Conservation (phyloP, 306 rosid species). For the Sophora flavescens region DNA sequence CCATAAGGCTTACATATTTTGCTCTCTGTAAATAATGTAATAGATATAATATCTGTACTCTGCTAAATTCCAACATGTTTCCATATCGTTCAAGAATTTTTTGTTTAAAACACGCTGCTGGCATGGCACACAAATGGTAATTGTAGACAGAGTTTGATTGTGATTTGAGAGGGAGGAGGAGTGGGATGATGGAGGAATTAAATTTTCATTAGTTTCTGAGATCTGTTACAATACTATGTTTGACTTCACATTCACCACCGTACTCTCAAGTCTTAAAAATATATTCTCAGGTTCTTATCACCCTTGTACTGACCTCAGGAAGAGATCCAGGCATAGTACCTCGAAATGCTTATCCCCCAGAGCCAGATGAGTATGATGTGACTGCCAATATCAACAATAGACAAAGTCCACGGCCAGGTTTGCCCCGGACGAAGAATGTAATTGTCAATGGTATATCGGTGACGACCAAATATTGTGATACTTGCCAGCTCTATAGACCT, state of each 20-base stretch:
- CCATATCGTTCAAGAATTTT: not conserved
- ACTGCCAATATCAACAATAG: constrained; percentile 50
- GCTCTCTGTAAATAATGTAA: not conserved
- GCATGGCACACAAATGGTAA: no score
- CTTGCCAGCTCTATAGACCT: constrained; percentile 83
- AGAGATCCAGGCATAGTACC: constrained; percentile 90
- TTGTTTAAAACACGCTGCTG: no score
- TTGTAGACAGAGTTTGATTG: no score
- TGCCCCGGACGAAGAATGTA: constrained; percentile 69
- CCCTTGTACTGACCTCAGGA: constrained; percentile 76
- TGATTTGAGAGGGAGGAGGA: no score
- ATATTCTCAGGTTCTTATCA: constrained; percentile 65
- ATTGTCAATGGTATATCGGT: constrained; percentile 61
- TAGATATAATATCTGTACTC: not conserved
- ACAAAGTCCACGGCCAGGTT: constrained; percentile 44
- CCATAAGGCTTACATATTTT: not conserved
- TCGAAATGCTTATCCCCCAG: constrained; percentile 72
- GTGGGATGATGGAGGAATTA: not conserved
- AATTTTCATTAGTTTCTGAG: constrained; percentile 2
- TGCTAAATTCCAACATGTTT: not conserved
- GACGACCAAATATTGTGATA: constrained; percentile 74
- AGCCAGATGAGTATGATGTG: constrained; percentile 51
- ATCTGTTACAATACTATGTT: constrained; percentile 29
- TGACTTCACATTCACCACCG: constrained; percentile 29
- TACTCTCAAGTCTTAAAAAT: constrained; percentile 39